Percentiles rank a stretch among this genome's conserved stretches.
Evolutionary conservation across 371 early-diverging fungal genomes (phyloP).

Genomic region (Lichtheimia corymbifera): DNA sequence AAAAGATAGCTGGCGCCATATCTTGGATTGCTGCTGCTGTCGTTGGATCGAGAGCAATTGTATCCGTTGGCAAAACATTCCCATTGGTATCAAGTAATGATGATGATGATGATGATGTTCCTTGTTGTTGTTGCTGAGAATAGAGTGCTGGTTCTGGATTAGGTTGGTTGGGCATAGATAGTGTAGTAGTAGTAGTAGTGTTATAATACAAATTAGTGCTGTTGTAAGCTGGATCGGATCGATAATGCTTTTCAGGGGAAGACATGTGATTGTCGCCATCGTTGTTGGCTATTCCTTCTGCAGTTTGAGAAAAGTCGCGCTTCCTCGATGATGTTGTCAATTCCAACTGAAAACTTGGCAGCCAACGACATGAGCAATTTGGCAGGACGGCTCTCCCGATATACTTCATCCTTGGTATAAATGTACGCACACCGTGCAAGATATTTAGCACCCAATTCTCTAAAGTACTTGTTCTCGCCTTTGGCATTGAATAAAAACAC

Average conservation of each 20-base stretch:
- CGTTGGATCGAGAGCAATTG: not conserved
- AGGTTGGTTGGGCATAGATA: no score
- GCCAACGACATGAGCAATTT: conserved; percentile 15
- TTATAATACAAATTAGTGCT: not conserved
- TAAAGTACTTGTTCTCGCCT: conserved; percentile 25
- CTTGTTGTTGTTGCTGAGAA: no score
- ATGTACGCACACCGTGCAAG: conserved; percentile 24
- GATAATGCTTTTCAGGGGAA: not conserved
- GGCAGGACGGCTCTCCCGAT: conserved; percentile 15
- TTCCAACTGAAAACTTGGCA: conserved; percentile 14
- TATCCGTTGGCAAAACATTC: not conserved
- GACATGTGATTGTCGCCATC: not conserved
- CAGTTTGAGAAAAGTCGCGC: not conserved
- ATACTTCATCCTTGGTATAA: conserved; percentile 14
- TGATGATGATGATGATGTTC: no score
- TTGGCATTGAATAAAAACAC: conserved; percentile 43
- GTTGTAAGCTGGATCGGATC: not conserved
- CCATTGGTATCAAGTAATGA: not conserved
- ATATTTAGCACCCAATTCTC: conserved; percentile 23
- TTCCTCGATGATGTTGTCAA: conserved; percentile 6
- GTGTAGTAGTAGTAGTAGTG: no score
- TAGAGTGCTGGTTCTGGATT: no score
- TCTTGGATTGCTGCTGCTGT: not conserved
- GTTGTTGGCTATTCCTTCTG: not conserved
- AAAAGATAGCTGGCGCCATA: no score